These are phyloP conservation scores for Myriosclerotinia duriaeana DNA, from an alignment of 2,329 filamentous ascomycete genomes.

Conservation along the genomic window DNA sequence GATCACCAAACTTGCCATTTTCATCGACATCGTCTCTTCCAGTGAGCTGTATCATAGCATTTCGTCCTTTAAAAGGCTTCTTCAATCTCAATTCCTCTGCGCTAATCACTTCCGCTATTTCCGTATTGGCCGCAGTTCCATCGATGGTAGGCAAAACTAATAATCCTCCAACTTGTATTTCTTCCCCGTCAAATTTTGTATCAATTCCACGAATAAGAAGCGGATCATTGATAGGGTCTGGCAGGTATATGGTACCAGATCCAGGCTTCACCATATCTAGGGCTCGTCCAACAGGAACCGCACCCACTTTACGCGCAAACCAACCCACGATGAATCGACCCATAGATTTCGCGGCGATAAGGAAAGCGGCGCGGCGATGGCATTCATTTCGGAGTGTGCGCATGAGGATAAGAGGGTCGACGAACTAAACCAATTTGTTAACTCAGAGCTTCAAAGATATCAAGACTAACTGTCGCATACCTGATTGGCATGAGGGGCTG, in stretches of 20 bases:
- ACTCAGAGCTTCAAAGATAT: conserved; percentile 19
- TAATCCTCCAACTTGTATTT: conserved; percentile 76
- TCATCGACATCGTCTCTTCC: conserved; percentile 71
- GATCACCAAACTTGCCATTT: conserved; percentile 47
- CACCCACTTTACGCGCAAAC: conserved; percentile 79
- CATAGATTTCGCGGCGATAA: conserved; percentile 95
- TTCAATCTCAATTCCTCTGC: conserved; percentile 82
- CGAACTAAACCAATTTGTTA: conserved; percentile 61
- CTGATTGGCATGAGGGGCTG: conserved; percentile 95
- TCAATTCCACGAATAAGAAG: conserved; percentile 59
- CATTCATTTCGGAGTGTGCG: conserved; percentile 82
- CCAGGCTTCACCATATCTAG: conserved; percentile 84
- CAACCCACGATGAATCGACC: conserved; percentile 85
- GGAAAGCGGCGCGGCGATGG: conserved; percentile 82
- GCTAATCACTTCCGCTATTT: conserved; percentile 78
- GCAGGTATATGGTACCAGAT: conserved; percentile 79
- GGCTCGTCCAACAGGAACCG: conserved; percentile 88
- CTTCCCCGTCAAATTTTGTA: conserved; percentile 73
- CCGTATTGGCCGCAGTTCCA: conserved; percentile 72
- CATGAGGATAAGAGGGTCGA: conserved; percentile 92
- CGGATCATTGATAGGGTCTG: conserved; percentile 82
- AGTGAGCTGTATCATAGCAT: conserved; percentile 77
- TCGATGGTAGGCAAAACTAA: conserved; percentile 84
- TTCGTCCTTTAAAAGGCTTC: conserved; percentile 77
- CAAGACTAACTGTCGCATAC: conserved; percentile 47